Percentiles rank a stretch among this genome's conserved stretches.
phyloP scores from a whole-genome alignment of 768 basidiomycete species.

The Tricholomella constricta region DNA sequence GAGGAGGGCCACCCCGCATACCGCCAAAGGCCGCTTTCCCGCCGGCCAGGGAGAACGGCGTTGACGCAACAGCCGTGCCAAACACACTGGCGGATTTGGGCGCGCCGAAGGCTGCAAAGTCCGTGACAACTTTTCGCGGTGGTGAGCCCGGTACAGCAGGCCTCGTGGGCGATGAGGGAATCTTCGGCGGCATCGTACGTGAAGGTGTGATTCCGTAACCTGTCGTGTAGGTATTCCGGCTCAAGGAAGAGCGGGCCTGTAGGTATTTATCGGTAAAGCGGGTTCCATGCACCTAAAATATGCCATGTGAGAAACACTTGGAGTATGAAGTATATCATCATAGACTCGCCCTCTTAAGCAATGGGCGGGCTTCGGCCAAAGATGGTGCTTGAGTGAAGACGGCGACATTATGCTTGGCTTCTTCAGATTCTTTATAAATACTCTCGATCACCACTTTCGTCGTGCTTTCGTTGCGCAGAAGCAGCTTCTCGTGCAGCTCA shows the following conservation, averaged over 20 bases:
- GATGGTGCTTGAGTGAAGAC: constrained; percentile 77
- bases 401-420: constrained; percentile 86
- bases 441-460: constrained; percentile 96
- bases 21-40: constrained; percentile 86
- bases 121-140: constrained; percentile 83
- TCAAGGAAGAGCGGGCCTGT: constrained; percentile 62
- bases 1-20: constrained; percentile 49
- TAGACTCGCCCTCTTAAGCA: constrained; percentile 71
- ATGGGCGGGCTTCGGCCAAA: constrained; percentile 71
- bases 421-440: constrained; percentile 90
- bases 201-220: constrained; percentile 52
- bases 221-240: constrained; percentile 54
- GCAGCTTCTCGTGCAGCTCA: constrained; percentile 88
- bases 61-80: constrained; percentile 78
- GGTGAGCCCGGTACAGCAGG: constrained; percentile 54
- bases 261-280: constrained; percentile 98
- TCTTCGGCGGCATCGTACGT: constrained; percentile 42
- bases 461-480: constrained; percentile 93
- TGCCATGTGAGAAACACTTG: constrained; percentile 11
- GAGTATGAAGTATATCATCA: constrained; percentile 3
- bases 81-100: constrained; percentile 77
- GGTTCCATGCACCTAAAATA: constrained; percentile 79
- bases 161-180: constrained; percentile 45
- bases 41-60: constrained; percentile 77
- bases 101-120: constrained; percentile 86